Base-by-base conservation (phyloP, 345 rosid genomes). In the Aegle marmelos region DNA sequence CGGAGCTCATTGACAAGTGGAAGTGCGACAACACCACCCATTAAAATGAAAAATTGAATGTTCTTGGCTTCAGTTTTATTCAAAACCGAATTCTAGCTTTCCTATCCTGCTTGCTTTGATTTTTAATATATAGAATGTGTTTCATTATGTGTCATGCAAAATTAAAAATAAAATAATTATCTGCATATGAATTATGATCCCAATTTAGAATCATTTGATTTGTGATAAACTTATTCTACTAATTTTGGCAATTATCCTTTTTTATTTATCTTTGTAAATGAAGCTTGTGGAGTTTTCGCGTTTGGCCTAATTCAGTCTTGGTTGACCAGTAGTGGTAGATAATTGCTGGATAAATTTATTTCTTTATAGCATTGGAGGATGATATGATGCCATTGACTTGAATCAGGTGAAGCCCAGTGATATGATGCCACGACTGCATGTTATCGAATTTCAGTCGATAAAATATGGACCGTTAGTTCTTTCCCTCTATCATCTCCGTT, bases 381-480 rank as follows among this genome's bases (percentile, higher is more conserved):
- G 50, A 45, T 13, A 45, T 13, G 50, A 45, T 45, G 50, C 50
- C 50, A 13, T 13, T 3, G 11, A 45, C 5, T 11, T 45, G 31
- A 50, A 70, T 16, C 8, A 71, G 16, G 73, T 16, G 68, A 41
- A 31, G 69, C 31, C 41, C 58, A 62, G 30, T 61, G 3, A 37
- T 21, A 60, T 2, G 70, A 6, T 45, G 69, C 70, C 69, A 30
- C 78, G 60, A 45, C 22, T 27, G 11, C 61, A 41, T 74, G 27
- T 37, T 62, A 74, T 63, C 22, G 25, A 75, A 65, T 65, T n/a
- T 64, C 63, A 9, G 61, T 54, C 37, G 45, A 36, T 24, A 34
- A 41, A 41, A 76, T 70, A 80, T 82, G 34, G 36, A 66, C 85
- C 89, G 70, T 70, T 80, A 0, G 59, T 75, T 28, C 54, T 82